Evolutionary conservation across 495 filamentous ascomycete genomes (phyloP), one percentile per base, ranked within the genome.

Genomic region (Cladorrhinum samala): DNA sequence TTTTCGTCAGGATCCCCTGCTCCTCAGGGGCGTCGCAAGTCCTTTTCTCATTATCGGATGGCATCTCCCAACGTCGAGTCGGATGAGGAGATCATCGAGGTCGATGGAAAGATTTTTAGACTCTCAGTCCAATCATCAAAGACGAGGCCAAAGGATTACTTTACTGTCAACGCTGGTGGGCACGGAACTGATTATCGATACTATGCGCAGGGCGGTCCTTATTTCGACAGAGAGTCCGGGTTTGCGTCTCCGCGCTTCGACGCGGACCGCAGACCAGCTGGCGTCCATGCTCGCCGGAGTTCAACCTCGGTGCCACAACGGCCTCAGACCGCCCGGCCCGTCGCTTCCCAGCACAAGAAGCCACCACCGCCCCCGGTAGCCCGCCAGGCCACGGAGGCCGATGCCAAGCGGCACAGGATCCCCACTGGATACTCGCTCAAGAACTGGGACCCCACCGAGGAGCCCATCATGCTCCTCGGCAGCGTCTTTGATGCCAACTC

Each of bases 401-500:
- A 96, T 68, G 89, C 89, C 56, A 80, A 81, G 63, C 79, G 78
- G 53, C 87, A 88, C 52, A 80, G 83, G 46, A 96, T 99, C 53
- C 94, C 93, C 2, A 68, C 84, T 1, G 93, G 95, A 43, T 99
- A 95, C 73, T 95, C 88, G 30, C 82, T 90, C 71, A 96, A 97
- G 75, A 96, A 99, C 78, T 99, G 93, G 93, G 94, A 97, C 66
- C 92, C 91, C 1, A 84, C 83, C 41, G 91, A 96, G 70, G 88
- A 89, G 59, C 73, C 93, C 27, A 95, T 98, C 68, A 83, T 95
- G 67, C 80, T 98, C 5, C 80, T 97, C 8, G 93, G 93, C 39
- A 94, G 88, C 65, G 93, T 97, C 42, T 98, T 97, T 65, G 94
- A 97, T 64, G 88, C 93, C 68, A 96, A 96, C 79, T 94, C 89